Evolutionary conservation across 805 yeast genomes (phyloP).

Genomic region (Blastobotrys muscicola): DNA sequence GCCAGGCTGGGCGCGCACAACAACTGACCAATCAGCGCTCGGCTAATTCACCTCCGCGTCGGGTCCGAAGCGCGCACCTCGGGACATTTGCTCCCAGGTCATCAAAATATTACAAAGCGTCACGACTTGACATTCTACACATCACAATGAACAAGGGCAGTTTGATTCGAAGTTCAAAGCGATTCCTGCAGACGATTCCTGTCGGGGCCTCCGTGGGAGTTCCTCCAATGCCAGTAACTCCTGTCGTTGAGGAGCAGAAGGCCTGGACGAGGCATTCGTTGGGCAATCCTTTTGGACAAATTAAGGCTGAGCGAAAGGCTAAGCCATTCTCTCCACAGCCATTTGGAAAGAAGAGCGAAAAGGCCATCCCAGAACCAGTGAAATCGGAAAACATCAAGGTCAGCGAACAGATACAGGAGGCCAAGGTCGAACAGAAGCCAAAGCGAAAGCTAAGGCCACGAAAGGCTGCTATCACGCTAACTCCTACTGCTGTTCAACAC

Average conservation of each 20-base stretch:
- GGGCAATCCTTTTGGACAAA: background rate
- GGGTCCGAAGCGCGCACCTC: background rate
- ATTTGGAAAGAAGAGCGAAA: background rate
- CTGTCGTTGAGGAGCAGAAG: background rate
- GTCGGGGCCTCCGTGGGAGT: background rate
- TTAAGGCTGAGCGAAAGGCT: background rate
- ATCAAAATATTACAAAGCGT: background rate
- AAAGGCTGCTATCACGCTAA: slow-evolving; percentile 78
- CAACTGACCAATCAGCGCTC: background rate
- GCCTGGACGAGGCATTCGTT: slow-evolving; percentile 5
- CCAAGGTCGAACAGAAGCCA: slow-evolving; percentile 30
- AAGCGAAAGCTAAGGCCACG: slow-evolving; percentile 66
- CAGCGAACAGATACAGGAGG: slow-evolving; percentile 3
- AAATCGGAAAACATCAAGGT: background rate
- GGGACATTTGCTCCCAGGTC: background rate
- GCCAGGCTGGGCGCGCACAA: background rate
- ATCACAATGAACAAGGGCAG: background rate
- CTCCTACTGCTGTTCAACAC: slow-evolving; percentile 69
- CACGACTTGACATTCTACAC: background rate
- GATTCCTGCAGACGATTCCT: slow-evolving; percentile 5
- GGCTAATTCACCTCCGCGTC: background rate
- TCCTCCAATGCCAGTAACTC: background rate
- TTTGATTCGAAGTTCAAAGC: background rate
- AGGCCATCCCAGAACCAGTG: background rate
- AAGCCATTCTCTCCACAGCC: background rate